A percentile compares a stretch with the other conserved stretches of the same genome.
Evolutionary conservation across 148 eudicot species (phyloP).

Genomic region (Rhododendron ferrugineum): DNA sequence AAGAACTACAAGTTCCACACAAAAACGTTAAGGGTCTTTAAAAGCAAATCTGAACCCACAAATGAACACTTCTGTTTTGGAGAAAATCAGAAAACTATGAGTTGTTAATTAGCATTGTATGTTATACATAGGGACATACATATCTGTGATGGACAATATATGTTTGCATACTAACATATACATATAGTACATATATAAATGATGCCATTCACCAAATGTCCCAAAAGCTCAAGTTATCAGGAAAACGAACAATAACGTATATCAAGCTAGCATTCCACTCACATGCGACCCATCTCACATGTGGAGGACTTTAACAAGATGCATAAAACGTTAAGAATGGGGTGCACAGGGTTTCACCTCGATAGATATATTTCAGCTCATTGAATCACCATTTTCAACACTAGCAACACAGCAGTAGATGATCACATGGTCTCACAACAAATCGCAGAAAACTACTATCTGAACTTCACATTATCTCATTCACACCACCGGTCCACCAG

Average conservation of each 20-base stretch:
- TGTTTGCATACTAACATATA: neutral
- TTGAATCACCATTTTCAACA: neutral
- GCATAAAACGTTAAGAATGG: neutral
- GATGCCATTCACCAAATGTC: neutral
- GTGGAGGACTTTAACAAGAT: neutral
- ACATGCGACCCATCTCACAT: neutral
- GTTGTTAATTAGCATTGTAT: neutral
- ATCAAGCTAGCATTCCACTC: neutral
- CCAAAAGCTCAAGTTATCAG: neutral
- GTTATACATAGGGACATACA: neutral
- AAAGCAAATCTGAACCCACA: neutral
- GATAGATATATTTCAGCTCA: neutral
- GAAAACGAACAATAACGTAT: neutral
- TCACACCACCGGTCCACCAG: neutral
- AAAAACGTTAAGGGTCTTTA: neutral
- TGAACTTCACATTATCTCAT: neutral
- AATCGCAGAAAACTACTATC: neutral
- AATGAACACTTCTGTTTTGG: neutral
- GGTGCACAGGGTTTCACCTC: neutral
- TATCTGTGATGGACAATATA: neutral
- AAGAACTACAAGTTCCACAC: neutral
- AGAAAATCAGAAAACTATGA: neutral
- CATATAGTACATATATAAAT: neutral
- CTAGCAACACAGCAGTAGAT: neutral
- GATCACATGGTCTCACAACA: neutral